These are phyloP conservation scores for Eucalyptus regnans DNA, from an alignment of 345 rosid species.

Conservation along the genomic window DNA sequence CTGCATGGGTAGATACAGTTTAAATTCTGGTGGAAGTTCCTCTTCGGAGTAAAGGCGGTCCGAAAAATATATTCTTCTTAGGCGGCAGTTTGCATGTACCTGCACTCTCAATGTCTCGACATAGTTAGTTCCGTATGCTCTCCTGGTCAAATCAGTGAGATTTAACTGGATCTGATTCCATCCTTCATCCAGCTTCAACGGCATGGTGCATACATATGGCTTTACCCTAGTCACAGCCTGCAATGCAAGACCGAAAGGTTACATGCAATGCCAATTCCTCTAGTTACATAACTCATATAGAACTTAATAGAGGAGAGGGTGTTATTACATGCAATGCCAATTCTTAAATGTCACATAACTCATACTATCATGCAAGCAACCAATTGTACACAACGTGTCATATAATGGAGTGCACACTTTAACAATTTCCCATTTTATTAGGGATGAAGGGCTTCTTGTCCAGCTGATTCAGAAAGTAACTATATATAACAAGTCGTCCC, in stretches of 20 bases:
- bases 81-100: conserved; percentile 91
- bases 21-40: conserved; percentile 95
- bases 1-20: conserved; percentile 90
- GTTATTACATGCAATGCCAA: neutral
- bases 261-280: neutral
- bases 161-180: conserved; percentile 96
- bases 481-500: neutral
- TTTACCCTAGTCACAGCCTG: conserved; percentile 86
- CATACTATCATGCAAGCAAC: neutral
- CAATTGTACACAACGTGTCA: neutral
- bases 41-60: conserved; percentile 91
- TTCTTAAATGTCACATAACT: neutral
- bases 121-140: conserved; percentile 94
- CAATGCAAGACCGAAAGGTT: neutral
- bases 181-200: conserved; percentile 87
- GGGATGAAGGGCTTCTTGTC: neutral
- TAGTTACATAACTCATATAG: neutral
- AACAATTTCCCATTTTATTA: neutral
- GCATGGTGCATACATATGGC: conserved; percentile 94
- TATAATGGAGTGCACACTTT: neutral
- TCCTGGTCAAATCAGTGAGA: conserved; percentile 80
- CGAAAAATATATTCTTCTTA: conserved; percentile 82
- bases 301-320: neutral
- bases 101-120: conserved; percentile 94
- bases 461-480: neutral